Evolutionary conservation across 345 rosid genomes (phyloP), one percentile per base, ranked within the genome.

Genomic region (Euclidium syriacum): DNA sequence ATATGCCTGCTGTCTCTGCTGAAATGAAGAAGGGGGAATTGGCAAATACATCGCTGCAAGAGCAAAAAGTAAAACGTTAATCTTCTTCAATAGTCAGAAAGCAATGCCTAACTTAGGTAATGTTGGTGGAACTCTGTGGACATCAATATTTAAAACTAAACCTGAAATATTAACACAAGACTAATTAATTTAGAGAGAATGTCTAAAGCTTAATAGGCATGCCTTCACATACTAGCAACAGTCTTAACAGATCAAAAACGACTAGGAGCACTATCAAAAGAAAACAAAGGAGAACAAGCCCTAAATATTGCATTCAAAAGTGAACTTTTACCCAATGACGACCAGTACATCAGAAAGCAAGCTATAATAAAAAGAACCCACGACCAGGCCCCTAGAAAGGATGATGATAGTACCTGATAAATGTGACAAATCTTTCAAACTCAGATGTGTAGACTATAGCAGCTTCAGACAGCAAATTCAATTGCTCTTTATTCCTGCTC

Each of bases 1-100:
- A 46, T 33, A 77, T 73, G 51, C 95, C 96, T 42, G 91, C 91
- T 58, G 76, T 81, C 65, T 80, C 91, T 43, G 98, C 95, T 53
- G 95, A 82, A 72, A 92, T 85, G 76, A 92, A 85, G 88, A 87
- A 92, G 23, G 98, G 98, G 54, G 98, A 72, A 73, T 92, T 85
- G 55, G 79, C 91, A 67, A 92, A 87, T 52, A 92, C 96, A 76
- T 78, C 94, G 65, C 97, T 92, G 83, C 32, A 40, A 71, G 55
- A 32, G 12, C 53, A 64, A 47, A 56, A 48, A 47, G 53, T 11
- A 40, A 30, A 57, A 56, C 5, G 65, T 63, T 49, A 56, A 20
- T 17, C 18, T 20, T 39, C 17, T 30, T 38, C 22, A 62, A 46
- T 61, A 44, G 14, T 33, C 46, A 33, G 47, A 52, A 59, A 41